Evolutionary conservation across 2,329 filamentous ascomycete genomes (phyloP), one percentile per base, ranked within the genome.

Genomic region (Byssothecium circinans): DNA sequence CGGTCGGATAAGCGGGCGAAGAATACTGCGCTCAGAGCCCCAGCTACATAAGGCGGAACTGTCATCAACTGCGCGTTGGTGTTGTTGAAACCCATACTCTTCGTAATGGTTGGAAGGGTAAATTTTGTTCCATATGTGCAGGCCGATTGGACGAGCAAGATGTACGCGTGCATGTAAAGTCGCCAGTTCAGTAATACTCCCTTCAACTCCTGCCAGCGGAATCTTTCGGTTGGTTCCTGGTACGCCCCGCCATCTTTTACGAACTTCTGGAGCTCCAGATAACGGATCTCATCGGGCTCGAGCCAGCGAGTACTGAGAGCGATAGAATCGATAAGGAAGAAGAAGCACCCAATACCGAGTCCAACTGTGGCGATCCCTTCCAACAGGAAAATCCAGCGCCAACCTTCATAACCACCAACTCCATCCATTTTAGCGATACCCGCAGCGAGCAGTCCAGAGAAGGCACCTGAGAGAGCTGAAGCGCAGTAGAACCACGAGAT

Each of bases 301-400:
- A 66, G 46, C 56, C 60, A 66, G 6, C 47, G 50, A 8, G 44
- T 45, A 17, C 50, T 57, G 19, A 49, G 39, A 1, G 49, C 43
- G 22, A 61, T 61, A 4, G 60, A 61, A 37, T 65, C 62, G n/a
- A 58, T 56, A 20, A 65, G 37, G 1, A 60, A 36, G 54, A 44
- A 69, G 58, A 59, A 74, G 57, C 14, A 55, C 2, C 50, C 41
- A 4, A 59, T 34, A 18, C 59, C 61, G 14, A 64, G 53, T 1
- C 50, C 14, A 17, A 64, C 57, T 2, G 71, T 74, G 1, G 61
- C 62, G 0, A 67, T 62, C 0, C 71, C 73, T 51, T 75, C 73
- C 3, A 75, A 64, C 7, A 76, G 63, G 45, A 75, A 77, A 5
- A 76, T 65, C 72, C 72, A 75, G 41, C 69, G 57, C 71, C 75